Evolutionary conservation across 2,329 filamentous ascomycete species (phyloP).

Genomic region (Cadophora luteo-olivacea): DNA sequence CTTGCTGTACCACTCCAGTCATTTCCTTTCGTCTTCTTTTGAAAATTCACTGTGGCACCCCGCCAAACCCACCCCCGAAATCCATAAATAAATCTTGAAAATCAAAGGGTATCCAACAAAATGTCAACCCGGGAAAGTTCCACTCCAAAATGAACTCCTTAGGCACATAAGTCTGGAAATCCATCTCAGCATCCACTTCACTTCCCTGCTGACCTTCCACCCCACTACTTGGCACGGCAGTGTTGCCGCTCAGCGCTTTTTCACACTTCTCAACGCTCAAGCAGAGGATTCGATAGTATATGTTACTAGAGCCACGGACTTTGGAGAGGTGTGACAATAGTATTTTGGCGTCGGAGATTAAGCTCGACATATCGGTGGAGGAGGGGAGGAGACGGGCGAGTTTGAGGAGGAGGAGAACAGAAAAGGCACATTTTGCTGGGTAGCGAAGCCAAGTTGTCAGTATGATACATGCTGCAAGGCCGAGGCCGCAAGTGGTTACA

Average conservation of each 20-base stretch:
- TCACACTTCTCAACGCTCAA: conserved; percentile 58
- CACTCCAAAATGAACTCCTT: conserved; percentile 63
- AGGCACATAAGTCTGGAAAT: conserved; percentile 59
- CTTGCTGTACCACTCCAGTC: no score
- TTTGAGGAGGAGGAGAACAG: conserved; percentile 60
- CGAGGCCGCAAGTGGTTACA: not conserved
- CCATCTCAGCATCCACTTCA: conserved; percentile 48
- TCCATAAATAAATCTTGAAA: conserved; percentile 35
- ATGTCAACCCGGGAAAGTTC: conserved; percentile 60
- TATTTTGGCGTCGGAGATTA: conserved; percentile 51
- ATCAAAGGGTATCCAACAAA: conserved; percentile 50
- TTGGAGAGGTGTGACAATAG: conserved; percentile 52
- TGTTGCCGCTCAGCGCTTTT: conserved; percentile 49
- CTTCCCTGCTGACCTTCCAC: conserved; percentile 42
- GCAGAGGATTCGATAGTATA: conserved; percentile 56
- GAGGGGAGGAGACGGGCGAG: conserved; percentile 57
- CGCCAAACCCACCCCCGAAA: conserved; percentile 30
- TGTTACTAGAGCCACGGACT: conserved; percentile 50
- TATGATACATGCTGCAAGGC: not conserved
- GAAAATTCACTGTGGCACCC: not conserved
- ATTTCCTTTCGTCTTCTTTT: no score
- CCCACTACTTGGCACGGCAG: conserved; percentile 28
- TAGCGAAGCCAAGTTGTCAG: not conserved
- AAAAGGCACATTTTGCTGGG: conserved; percentile 60
- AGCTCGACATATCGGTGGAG: conserved; percentile 43